Conservation (phyloP, 495 filamentous ascomycete species). For the Penicillium paradoxum region DNA sequence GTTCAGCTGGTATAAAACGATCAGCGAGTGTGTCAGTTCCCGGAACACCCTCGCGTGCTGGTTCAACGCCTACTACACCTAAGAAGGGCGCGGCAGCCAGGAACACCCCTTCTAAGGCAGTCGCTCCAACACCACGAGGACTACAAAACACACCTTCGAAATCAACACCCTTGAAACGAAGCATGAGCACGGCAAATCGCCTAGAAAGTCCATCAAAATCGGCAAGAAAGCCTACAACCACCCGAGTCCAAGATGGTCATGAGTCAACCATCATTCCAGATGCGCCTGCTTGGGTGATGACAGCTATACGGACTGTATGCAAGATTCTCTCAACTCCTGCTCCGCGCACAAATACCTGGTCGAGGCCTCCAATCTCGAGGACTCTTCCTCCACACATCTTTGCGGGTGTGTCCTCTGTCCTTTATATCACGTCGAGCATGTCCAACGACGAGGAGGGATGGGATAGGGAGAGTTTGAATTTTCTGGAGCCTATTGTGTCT, state of each 20-base stretch:
- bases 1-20: slow-evolving; percentile 28
- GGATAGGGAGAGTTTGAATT: slow-evolving; percentile 36
- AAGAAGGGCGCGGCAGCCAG: slow-evolving; percentile 24
- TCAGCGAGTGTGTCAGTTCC: slow-evolving; percentile 25
- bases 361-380: slow-evolving; percentile 41
- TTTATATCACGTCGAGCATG: slow-evolving; percentile 37
- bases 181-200: slow-evolving; percentile 18
- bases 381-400: slow-evolving; percentile 59
- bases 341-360: slow-evolving; percentile 42
- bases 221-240: slow-evolving; percentile 14
- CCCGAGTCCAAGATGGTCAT: slow-evolving; percentile 18
- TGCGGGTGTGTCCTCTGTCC: slow-evolving; percentile 55
- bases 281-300: slow-evolving; percentile 62
- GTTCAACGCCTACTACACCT: slow-evolving; percentile 31
- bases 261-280: slow-evolving; percentile 36
- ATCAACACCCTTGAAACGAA: slow-evolving; percentile 36
- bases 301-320: slow-evolving; percentile 61
- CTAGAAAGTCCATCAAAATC: slow-evolving; percentile 23
- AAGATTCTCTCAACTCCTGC: slow-evolving; percentile 53
- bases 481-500: slow-evolving; percentile 33
- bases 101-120: slow-evolving; percentile 30
- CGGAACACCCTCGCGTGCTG: slow-evolving; percentile 26
- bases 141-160: slow-evolving; percentile 43
- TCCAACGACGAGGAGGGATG: slow-evolving; percentile 30
- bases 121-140: slow-evolving; percentile 27